These are phyloP conservation scores for Thelonectria discophora DNA, from an alignment of 2,329 filamentous ascomycete species.

Conservation along the genomic window DNA sequence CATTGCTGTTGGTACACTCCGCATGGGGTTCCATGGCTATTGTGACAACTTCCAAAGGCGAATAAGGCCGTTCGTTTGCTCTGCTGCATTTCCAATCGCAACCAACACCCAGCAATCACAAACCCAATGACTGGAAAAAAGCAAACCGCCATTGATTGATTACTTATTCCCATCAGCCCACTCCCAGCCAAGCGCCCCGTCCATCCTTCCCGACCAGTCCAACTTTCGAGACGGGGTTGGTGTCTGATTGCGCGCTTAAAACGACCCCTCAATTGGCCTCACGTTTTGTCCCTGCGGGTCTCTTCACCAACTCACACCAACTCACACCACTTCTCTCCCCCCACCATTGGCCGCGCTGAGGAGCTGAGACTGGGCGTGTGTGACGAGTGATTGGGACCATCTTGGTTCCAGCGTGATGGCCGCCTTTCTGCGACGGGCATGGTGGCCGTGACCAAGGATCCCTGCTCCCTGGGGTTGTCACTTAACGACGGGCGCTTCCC, in stretches of 20 bases:
- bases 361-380: constrained; percentile 22
- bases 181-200: background rate
- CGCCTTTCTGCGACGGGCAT: constrained; percentile 31
- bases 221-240: background rate
- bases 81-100: too few relatives aligned
- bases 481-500: constrained; percentile 5
- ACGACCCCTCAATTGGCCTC: background rate
- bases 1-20: too few relatives aligned
- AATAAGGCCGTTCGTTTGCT: too few relatives aligned
- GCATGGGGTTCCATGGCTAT: too few relatives aligned
- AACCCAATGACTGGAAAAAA: too few relatives aligned
- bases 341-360: constrained; percentile 6
- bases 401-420: constrained; percentile 15
- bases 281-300: background rate
- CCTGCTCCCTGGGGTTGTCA: constrained; percentile 25
- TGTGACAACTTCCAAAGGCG: too few relatives aligned
- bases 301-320: too few relatives aligned
- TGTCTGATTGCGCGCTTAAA: background rate
- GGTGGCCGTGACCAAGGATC: constrained; percentile 30
- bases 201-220: background rate
- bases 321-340: background rate
- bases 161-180: background rate
- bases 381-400: constrained; percentile 27
- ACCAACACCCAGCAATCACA: too few relatives aligned
- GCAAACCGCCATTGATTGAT: too few relatives aligned